Base-by-base conservation (phyloP, 805 yeast genomes). In the Barnettozyma vustinii region DNA sequence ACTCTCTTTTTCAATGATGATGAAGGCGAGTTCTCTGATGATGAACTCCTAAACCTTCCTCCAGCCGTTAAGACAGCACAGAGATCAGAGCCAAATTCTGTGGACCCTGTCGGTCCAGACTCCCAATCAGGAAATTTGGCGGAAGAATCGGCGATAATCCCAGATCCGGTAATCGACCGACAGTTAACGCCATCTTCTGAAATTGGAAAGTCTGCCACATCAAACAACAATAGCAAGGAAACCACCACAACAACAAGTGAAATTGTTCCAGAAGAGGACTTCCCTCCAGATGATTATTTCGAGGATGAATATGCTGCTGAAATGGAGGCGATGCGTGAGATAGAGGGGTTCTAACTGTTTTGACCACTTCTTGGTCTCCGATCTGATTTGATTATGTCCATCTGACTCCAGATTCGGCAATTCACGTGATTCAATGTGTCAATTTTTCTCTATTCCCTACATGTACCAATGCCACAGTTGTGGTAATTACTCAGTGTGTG, bases 261-360 rank as follows among this genome's bases (percentile, higher is more conserved):
- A 10, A 16, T 10, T 20, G 30, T 44, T 21, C 18, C 32, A 8
- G 42, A 42, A 5, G 51, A 47, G 3, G 51, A 45, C 9, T 40
- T 49, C 20, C 46, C 48, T 2, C 33, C 36, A 2, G n/a, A 27
- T 19, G 58, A 53, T 10, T 54, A 56, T 9, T 55, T 59, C 27
- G 50, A 43, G 4, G 59, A 55, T 9, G 52, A 53, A 9, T 56
- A 54, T 27, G 63, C 49, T 12, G 63, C 58, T 5, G 63, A 59
- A 44, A 46, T 54, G 56, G 60, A 57, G 37, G 55, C 59, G 13
- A 48, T 56, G 58, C 43, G 49, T 23, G 52, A 47, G 9, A 19
- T 48, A 20, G 51, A 48, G 15, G 32, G 44, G 7, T 12, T 42
- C 18, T 21, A 18, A 33, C 12, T 39, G 18, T n/a, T n/a, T 19